Evolutionary conservation across 169 alveolate species (phyloP).

Genomic region (Cryptosporidium viatorum): DNA sequence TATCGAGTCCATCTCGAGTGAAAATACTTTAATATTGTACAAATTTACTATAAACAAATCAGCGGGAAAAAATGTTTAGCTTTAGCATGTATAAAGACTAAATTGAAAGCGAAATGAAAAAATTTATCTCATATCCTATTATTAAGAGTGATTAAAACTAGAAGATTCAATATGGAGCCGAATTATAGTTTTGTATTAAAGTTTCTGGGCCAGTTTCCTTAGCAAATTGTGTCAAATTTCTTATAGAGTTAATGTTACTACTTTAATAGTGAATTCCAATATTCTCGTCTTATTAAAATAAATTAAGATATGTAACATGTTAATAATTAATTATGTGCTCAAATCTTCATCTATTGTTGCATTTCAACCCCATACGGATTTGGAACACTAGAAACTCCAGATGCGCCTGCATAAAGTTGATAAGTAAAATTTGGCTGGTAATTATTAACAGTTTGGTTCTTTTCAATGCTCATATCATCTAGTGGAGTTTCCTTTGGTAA

Average conservation of each 20-base stretch:
- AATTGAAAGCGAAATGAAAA: background rate
- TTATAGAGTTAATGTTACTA: background rate
- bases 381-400: conserved; percentile 35
- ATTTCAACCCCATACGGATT: conserved; percentile 57
- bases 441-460: conserved; percentile 39
- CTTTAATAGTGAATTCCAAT: background rate
- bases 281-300: background rate
- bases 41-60: background rate
- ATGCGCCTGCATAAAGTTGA: conserved; percentile 69
- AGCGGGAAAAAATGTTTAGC: background rate
- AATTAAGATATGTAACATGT: background rate
- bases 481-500: conserved; percentile 59
- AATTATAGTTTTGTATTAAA: background rate
- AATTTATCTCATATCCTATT: background rate
- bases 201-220: background rate
- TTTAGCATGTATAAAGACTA: background rate
- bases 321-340: background rate
- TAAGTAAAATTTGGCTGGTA: conserved; percentile 61
- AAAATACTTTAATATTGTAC: background rate
- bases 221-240: background rate
- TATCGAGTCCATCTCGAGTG: background rate
- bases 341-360: conserved; percentile 9
- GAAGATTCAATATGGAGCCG: background rate
- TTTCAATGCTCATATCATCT: conserved; percentile 64
- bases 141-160: conserved; percentile 7